Evolutionary conservation across 148 eudicot species (phyloP).

Genomic region (Vaccinium darrowii): DNA sequence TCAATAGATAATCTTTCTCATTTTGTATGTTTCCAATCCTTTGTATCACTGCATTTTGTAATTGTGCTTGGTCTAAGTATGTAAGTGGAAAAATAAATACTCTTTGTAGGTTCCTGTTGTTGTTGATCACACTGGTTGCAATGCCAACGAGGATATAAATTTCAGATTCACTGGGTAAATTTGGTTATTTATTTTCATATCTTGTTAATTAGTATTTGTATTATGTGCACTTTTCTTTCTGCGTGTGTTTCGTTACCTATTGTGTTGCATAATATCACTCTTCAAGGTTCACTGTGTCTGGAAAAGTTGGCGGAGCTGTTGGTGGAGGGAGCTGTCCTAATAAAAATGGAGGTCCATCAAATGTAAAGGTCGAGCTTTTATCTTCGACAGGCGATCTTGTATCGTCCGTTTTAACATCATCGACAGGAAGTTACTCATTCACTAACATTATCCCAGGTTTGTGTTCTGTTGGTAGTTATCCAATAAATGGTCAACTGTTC

Average conservation of each 20-base stretch:
- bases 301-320: slow-evolving; percentile 84
- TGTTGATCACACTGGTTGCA: slow-evolving; percentile 86
- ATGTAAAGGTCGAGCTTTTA: slow-evolving; percentile 79
- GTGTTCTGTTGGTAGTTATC: slow-evolving; percentile 5
- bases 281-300: slow-evolving; percentile 73
- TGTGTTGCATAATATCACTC: slow-evolving; percentile 7
- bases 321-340: slow-evolving; percentile 77
- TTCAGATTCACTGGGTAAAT: slow-evolving; percentile 92
- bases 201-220: neutral
- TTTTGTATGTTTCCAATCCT: neutral
- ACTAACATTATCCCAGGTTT: slow-evolving; percentile 79
- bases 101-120: slow-evolving; percentile 49
- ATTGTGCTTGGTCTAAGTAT: slow-evolving; percentile 9
- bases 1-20: neutral
- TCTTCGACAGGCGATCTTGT: slow-evolving; percentile 56
- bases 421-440: slow-evolving; percentile 72
- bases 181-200: neutral
- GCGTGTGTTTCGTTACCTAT: neutral
- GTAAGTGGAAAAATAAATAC: slow-evolving; percentile 20
- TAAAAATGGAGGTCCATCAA: slow-evolving; percentile 81
- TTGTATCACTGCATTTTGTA: slow-evolving; percentile 3
- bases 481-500: neutral
- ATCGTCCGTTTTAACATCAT: slow-evolving; percentile 71
- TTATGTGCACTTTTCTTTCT: neutral
- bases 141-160: slow-evolving; percentile 93